phyloP scores from a whole-genome alignment of 176 grass and related monocot genomes.

The Carex parvula region DNA sequence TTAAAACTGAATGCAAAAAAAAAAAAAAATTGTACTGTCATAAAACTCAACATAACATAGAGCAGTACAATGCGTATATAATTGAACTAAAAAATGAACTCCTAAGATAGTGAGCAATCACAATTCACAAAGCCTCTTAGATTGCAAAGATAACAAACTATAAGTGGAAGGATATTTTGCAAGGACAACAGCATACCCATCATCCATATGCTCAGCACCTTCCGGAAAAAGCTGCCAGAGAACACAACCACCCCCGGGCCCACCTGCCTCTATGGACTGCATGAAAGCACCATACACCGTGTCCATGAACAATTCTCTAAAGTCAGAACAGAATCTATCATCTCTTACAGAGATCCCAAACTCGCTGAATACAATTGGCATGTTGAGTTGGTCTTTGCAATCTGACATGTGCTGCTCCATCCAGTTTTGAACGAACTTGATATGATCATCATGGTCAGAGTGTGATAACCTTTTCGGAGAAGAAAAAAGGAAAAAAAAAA shows the following conservation, averaged over 20 bases:
- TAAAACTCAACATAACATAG: background rate
- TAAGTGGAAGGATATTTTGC: constrained; percentile 48
- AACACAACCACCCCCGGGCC: constrained; percentile 65
- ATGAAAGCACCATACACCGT: constrained; percentile 54
- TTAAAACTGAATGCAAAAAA: background rate
- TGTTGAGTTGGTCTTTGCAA: constrained; percentile 55
- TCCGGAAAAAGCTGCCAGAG: constrained; percentile 91
- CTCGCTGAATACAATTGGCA: constrained; percentile 65
- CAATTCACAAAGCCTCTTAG: constrained; percentile 28
- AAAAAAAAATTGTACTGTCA: background rate
- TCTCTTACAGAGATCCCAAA: constrained; percentile 78
- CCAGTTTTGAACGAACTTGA: constrained; percentile 62
- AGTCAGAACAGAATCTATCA: constrained; percentile 44
- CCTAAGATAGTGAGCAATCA: background rate
- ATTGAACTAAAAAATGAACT: background rate
- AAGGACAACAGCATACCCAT: constrained; percentile 69
- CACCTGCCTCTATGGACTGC: constrained; percentile 37
- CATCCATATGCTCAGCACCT: constrained; percentile 77
- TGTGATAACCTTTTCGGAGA: constrained; percentile 47
- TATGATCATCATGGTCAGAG: constrained; percentile 41
- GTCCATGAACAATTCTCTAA: constrained; percentile 60
- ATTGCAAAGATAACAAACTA: constrained; percentile 43
- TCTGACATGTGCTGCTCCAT: constrained; percentile 75
- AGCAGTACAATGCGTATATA: background rate
- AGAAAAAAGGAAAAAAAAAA: background rate